Conservation (phyloP, 768 basidiomycete species). For the Leucosporidium yakuticum region DNA sequence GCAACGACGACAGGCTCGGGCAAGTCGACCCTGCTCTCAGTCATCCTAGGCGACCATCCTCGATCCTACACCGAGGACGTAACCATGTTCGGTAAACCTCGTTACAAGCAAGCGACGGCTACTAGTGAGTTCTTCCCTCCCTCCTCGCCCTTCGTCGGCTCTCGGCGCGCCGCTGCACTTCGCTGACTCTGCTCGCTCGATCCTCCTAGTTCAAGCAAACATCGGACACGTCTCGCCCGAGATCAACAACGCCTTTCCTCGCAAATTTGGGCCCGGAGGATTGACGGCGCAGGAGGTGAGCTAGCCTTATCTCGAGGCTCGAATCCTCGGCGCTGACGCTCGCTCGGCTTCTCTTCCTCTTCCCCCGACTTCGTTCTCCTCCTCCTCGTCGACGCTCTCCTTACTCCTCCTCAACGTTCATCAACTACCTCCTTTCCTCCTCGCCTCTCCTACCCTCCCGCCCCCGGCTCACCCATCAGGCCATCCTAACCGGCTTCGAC, state of each 20-base stretch:
- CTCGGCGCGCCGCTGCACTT: neutral
- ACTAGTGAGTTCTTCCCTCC: slow-evolving; percentile 5
- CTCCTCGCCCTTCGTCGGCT: too few species aligned
- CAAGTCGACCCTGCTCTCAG: slow-evolving; percentile 84
- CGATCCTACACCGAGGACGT: slow-evolving; percentile 79
- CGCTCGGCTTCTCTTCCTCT: neutral
- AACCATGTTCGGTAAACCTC: slow-evolving; percentile 58
- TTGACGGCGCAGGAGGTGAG: slow-evolving; percentile 50
- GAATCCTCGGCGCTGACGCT: too few species aligned
- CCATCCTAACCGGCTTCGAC: slow-evolving; percentile 79
- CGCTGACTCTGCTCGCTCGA: neutral
- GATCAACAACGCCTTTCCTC: slow-evolving; percentile 81
- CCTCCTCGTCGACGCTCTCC: too few species aligned
- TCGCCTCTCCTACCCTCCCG: slow-evolving; percentile 48
- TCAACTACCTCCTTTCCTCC: neutral
- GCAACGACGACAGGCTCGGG: slow-evolving; percentile 61
- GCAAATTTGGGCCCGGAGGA: slow-evolving; percentile 26
- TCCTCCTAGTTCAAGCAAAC: slow-evolving; percentile 52
- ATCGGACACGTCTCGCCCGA: slow-evolving; percentile 85
- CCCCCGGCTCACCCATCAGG: too few species aligned
- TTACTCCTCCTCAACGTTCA: too few species aligned
- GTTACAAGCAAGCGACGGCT: slow-evolving; percentile 62
- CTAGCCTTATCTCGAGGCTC: too few species aligned
- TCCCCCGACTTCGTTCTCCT: too few species aligned
- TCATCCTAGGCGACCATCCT: slow-evolving; percentile 90